Evolutionary conservation across 768 basidiomycete species (phyloP).

Genomic region (Leccinum barrowsii): DNA sequence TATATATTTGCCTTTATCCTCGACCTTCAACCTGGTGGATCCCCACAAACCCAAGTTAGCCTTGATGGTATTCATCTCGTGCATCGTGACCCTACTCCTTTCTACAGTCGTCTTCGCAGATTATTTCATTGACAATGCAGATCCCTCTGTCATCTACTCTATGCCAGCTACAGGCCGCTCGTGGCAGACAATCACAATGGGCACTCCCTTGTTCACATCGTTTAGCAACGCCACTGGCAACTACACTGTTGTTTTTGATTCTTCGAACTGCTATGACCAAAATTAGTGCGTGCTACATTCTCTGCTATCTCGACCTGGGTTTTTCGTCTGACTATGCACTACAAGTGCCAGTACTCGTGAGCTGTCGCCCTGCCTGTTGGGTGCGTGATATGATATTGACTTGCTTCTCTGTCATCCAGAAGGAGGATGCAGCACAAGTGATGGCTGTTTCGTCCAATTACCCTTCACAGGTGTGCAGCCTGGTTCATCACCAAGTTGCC

Average conservation of each 20-base stretch:
- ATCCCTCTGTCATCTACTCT: constrained; percentile 19
- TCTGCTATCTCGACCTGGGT: neutral
- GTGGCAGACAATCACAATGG: constrained; percentile 15
- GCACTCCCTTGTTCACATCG: neutral
- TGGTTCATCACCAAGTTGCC: neutral
- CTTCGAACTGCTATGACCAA: constrained; percentile 20
- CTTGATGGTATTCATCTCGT: neutral
- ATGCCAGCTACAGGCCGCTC: constrained; percentile 13
- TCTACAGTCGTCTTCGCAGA: constrained; percentile 17
- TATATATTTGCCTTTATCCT: neutral
- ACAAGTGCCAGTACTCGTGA: constrained; percentile 16
- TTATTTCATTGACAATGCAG: constrained; percentile 25
- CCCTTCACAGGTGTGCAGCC: constrained; percentile 21
- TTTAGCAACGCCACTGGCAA: neutral
- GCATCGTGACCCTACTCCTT: constrained; percentile 8
- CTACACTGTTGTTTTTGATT: constrained; percentile 9
- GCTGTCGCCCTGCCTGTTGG: neutral
- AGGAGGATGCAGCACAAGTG: constrained; percentile 11
- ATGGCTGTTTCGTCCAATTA: constrained; percentile 17
- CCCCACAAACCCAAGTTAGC: neutral
- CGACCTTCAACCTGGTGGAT: neutral
- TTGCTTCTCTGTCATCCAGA: constrained; percentile 7
- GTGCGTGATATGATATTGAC: neutral
- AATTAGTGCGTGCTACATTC: constrained; percentile 21
- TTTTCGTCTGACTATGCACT: neutral